phyloP scores from a whole-genome alignment of 805 yeast genomes.

The Candida montana region DNA sequence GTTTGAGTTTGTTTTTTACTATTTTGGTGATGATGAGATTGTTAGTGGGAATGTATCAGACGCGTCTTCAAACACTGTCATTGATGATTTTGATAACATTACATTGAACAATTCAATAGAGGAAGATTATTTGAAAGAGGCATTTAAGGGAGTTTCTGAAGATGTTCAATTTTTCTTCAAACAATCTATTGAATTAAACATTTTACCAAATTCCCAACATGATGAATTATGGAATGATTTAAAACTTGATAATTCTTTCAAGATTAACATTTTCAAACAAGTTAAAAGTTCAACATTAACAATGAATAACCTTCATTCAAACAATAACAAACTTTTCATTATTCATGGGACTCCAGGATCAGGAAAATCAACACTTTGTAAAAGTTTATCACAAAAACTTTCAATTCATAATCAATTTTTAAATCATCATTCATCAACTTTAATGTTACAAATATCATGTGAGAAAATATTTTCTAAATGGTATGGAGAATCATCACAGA shows the following conservation, averaged over 20 bases:
- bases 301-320: too few relatives aligned
- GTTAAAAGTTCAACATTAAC: slow-evolving; percentile 1
- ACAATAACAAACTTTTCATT: slow-evolving; percentile 15
- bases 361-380: slow-evolving; percentile 40
- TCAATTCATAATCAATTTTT: slow-evolving; percentile 21
- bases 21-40: slow-evolving; percentile 1
- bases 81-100: slow-evolving; percentile 28
- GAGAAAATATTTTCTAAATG: slow-evolving; percentile 40
- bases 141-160: slow-evolving; percentile 12
- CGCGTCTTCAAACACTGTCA: neutral
- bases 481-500: slow-evolving; percentile 42
- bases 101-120: slow-evolving; percentile 16
- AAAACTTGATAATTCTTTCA: slow-evolving; percentile 27
- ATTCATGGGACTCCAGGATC: slow-evolving; percentile 45
- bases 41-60: too few relatives aligned
- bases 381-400: slow-evolving; percentile 35
- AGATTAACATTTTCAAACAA: slow-evolving; percentile 28
- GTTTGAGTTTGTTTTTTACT: slow-evolving; percentile 2
- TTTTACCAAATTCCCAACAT: slow-evolving; percentile 27
- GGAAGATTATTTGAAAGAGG: neutral
- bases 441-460: slow-evolving; percentile 38
- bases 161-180: slow-evolving; percentile 1
- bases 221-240: slow-evolving; percentile 33
- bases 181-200: slow-evolving; percentile 12
- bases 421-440: slow-evolving; percentile 20